These are phyloP conservation scores for Clausena lansium DNA, from an alignment of 345 rosid species.

Conservation along the genomic window DNA sequence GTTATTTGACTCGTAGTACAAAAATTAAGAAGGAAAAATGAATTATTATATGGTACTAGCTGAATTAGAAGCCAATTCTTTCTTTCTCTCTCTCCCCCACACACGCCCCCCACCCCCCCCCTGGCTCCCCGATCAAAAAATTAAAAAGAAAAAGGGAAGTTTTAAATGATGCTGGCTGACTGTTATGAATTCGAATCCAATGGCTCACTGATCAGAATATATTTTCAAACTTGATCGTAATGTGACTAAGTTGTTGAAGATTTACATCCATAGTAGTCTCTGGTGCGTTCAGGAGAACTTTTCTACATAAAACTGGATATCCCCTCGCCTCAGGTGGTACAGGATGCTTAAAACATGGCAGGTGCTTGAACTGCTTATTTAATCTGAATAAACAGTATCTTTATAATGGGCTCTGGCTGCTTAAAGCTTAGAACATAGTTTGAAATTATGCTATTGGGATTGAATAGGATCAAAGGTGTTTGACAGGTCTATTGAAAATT, in stretches of 20 bases:
- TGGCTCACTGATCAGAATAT: neutral
- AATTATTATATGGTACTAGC: neutral
- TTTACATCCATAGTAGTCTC: neutral
- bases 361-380: constrained; percentile 4
- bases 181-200: neutral
- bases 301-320: neutral
- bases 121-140: neutral
- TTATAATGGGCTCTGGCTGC: neutral
- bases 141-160: neutral
- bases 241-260: neutral
- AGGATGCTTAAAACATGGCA: neutral
- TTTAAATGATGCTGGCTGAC: neutral
- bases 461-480: neutral
- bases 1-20: neutral
- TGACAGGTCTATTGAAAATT: neutral
- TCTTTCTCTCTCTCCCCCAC: too few relatives aligned
- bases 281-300: neutral
- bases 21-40: neutral
- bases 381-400: neutral
- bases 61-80: neutral
- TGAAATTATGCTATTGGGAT: neutral
- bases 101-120: too few relatives aligned
- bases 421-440: neutral
- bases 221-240: neutral
- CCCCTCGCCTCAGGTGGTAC: neutral